These are phyloP conservation scores for Heracleum sosnowskyi DNA, from an alignment of 129 eudicot genomes.

Conservation along the genomic window DNA sequence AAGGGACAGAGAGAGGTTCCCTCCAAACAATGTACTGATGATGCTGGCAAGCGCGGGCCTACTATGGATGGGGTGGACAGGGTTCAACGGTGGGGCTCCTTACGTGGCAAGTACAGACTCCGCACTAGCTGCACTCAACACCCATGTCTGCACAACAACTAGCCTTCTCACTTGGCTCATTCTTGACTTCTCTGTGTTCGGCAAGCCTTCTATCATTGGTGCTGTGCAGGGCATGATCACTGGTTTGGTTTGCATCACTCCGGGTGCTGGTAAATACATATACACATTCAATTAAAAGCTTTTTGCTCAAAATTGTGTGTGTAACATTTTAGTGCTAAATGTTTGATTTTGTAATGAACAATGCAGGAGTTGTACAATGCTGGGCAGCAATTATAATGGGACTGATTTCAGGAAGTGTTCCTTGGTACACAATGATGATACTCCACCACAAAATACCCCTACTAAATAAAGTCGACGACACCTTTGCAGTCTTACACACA, in stretches of 20 bases:
- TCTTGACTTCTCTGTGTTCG: constrained; percentile 1
- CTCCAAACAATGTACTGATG: constrained; percentile 57
- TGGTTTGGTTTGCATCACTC: constrained; percentile 12
- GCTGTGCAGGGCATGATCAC: constrained; percentile 11
- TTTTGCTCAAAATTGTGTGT: not conserved
- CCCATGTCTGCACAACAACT: constrained; percentile 3
- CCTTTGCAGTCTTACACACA: constrained; percentile 4
- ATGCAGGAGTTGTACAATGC: constrained; percentile 5
- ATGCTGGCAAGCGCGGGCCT: constrained; percentile 68
- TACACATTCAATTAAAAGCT: no score
- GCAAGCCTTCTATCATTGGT: constrained; percentile 11
- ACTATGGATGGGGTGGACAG: constrained; percentile 43
- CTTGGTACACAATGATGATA: constrained; percentile 10
- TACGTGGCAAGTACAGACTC: constrained; percentile 8
- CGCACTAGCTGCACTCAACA: constrained; percentile 4
- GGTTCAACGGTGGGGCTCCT: constrained; percentile 7
- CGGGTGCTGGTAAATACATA: not conserved
- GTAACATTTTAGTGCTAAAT: not conserved
- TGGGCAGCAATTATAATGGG: constrained; percentile 9
- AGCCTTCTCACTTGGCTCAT: constrained; percentile 7
- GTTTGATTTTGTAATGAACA: not conserved
- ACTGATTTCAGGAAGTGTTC: not conserved
- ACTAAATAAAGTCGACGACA: not conserved
- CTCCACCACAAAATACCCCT: not conserved
- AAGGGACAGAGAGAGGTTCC: constrained; percentile 51